Conservation (phyloP, 2,329 filamentous ascomycete species). For the Ophiostoma piceae region DNA sequence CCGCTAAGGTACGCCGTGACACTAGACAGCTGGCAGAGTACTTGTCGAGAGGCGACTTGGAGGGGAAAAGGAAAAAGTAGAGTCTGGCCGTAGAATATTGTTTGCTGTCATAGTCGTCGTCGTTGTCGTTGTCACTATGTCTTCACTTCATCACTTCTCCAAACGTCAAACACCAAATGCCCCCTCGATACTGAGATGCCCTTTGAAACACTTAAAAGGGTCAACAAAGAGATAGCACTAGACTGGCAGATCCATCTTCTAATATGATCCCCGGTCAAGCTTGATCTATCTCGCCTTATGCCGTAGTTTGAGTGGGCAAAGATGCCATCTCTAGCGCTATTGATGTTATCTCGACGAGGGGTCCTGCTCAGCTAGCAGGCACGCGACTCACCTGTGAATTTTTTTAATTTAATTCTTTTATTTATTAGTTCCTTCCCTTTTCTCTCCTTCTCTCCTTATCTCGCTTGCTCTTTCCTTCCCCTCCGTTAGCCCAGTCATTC, state of each 20-base stretch:
- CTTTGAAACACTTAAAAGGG: neutral
- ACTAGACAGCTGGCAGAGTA: slow-evolving; percentile 10
- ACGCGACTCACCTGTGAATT: neutral
- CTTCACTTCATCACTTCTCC: neutral
- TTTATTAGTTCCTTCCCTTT: neutral
- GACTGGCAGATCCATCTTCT: neutral
- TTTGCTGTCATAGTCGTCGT: neutral
- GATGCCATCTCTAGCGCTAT: slow-evolving; percentile 1
- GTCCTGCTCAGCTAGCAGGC: neutral
- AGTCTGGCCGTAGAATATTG: neutral
- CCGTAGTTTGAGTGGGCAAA: slow-evolving; percentile 2
- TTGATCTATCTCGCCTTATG: neutral
- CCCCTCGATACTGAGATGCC: neutral
- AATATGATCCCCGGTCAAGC: neutral
- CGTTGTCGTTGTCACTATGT: neutral
- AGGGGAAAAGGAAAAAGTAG: slow-evolving; percentile 11
- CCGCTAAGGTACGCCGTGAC: slow-evolving; percentile 1
- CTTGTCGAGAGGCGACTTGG: neutral
- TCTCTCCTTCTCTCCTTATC: neutral
- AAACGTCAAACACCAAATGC: neutral
- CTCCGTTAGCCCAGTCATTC: neutral
- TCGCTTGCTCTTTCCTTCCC: neutral
- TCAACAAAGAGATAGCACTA: neutral
- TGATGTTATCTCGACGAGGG: slow-evolving; percentile 6
- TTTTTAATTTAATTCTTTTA: neutral